A percentile compares a stretch with the other conserved stretches of the same genome.
These are phyloP conservation scores for Cyamopsis tetragonoloba DNA, from an alignment of 306 rosid genomes.

Conservation along the genomic window DNA sequence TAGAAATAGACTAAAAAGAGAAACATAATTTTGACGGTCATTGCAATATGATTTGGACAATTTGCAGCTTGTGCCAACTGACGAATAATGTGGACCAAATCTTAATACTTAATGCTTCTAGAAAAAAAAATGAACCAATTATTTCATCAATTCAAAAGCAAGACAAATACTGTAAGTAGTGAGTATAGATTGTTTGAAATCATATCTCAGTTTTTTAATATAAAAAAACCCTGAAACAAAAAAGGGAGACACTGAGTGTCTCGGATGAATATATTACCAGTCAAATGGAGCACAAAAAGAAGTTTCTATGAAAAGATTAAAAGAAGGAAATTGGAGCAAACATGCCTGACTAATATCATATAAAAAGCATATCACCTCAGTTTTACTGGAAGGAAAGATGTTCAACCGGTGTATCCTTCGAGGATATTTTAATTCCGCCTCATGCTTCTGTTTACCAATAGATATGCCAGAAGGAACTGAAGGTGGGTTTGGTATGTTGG, in stretches of 20 bases:
- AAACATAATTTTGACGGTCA: not conserved
- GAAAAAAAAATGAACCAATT: not conserved
- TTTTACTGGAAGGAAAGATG: constrained; percentile 78
- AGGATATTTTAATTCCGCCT: constrained; percentile 82
- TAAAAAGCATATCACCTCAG: constrained; percentile 56
- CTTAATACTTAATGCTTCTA: not conserved
- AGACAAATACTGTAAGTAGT: not conserved
- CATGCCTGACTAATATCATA: not conserved
- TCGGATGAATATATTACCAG: not conserved
- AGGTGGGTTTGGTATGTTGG: constrained; percentile 61
- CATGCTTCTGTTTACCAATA: constrained; percentile 85
- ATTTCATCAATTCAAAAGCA: not conserved
- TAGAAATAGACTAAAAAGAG: not conserved
- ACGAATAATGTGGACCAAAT: constrained; percentile 5
- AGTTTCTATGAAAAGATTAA: not conserved
- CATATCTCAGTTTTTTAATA: not conserved
- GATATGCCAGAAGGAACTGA: constrained; percentile 45
- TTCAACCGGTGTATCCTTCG: constrained; percentile 84
- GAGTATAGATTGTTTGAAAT: not conserved
- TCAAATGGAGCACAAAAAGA: not conserved
- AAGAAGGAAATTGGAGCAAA: constrained; percentile 1
- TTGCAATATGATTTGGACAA: not conserved
- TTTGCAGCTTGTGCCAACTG: not conserved
- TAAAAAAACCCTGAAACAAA: constrained; percentile 9
- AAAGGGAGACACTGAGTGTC: not conserved